A percentile compares a stretch with the other conserved stretches of the same genome.
Evolutionary conservation across 768 basidiomycete species (phyloP).

Genomic region (Boletus subparvulus): DNA sequence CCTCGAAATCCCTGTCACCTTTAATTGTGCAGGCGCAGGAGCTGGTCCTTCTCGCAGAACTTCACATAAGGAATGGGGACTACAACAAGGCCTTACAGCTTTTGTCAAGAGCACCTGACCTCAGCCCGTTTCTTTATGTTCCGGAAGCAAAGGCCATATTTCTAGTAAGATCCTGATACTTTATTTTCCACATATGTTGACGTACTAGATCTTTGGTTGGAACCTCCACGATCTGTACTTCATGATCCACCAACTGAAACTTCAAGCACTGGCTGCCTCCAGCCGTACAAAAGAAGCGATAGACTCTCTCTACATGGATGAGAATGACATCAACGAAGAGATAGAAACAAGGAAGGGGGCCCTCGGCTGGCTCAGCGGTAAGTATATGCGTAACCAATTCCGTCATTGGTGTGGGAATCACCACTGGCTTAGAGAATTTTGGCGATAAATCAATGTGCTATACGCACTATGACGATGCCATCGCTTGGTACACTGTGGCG

Average conservation of each 20-base stretch:
- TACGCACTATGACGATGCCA: neutral
- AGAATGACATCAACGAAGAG: too few species aligned
- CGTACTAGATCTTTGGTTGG: constrained; percentile 14
- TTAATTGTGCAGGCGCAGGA: too few species aligned
- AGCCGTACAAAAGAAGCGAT: neutral
- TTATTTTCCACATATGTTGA: neutral
- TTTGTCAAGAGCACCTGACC: too few species aligned
- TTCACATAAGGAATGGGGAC: too few species aligned
- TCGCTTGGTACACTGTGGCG: neutral
- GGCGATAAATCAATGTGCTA: constrained; percentile 4
- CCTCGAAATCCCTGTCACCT: too few species aligned
- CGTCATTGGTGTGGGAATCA: neutral
- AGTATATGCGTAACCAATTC: too few species aligned
- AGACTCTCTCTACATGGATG: too few species aligned
- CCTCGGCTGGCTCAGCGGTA: too few species aligned
- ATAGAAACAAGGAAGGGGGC: too few species aligned
- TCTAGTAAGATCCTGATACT: neutral
- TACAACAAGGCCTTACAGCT: too few species aligned
- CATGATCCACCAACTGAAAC: neutral
- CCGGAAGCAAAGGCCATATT: constrained; percentile 3
- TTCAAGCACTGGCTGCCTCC: neutral
- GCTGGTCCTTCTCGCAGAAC: too few species aligned
- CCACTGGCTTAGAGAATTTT: neutral
- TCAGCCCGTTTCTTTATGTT: neutral
- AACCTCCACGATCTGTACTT: neutral